A percentile compares a stretch with the other conserved stretches of the same genome.
Conservation (phyloP, 2,329 filamentous ascomycete genomes). For the Ophiocordyceps camponoti-saundersi region DNA sequence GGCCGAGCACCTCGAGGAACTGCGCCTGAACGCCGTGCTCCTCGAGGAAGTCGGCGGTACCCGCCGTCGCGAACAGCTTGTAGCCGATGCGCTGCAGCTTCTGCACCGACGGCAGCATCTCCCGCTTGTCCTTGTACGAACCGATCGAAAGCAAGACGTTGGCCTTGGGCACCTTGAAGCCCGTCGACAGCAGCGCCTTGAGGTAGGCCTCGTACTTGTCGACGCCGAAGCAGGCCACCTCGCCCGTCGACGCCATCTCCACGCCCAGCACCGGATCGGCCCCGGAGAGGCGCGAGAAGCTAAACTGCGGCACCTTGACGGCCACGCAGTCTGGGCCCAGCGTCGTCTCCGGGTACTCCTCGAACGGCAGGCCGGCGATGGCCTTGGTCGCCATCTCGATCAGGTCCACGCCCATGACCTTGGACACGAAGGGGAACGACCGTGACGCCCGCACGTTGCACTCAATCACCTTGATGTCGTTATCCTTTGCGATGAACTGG, state of each 20-base stretch:
- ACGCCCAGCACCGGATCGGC: slow-evolving; percentile 94
- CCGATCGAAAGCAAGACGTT: slow-evolving; percentile 93
- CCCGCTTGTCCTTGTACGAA: slow-evolving; percentile 93
- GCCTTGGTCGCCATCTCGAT: slow-evolving; percentile 98
- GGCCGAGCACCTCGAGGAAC: slow-evolving; percentile 74
- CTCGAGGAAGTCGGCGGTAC: slow-evolving; percentile 90
- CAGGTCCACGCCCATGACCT: slow-evolving; percentile 93
- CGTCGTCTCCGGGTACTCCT: slow-evolving; percentile 62
- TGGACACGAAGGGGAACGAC: slow-evolving; percentile 96
- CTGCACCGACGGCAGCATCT: slow-evolving; percentile 84
- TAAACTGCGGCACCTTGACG: slow-evolving; percentile 98
- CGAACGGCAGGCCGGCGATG: slow-evolving; percentile 71
- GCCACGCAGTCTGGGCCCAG: slow-evolving; percentile 73
- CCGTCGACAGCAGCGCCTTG: slow-evolving; percentile 87
- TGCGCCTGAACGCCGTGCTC: slow-evolving; percentile 86
- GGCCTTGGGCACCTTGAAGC: slow-evolving; percentile 89
- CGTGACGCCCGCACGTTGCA: slow-evolving; percentile 94
- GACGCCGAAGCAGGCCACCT: slow-evolving; percentile 88
- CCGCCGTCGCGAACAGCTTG: slow-evolving; percentile 89
- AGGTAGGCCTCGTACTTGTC: slow-evolving; percentile 97
- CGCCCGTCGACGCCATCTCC: slow-evolving; percentile 97
- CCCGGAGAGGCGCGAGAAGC: slow-evolving; percentile 89
- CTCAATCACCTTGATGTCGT: slow-evolving; percentile 99
- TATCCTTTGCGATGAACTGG: slow-evolving; percentile 98
- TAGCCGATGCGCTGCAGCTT: slow-evolving; percentile 84